phyloP scores from a whole-genome alignment of 2,329 filamentous ascomycete species.

The Claviceps fusiformis region DNA sequence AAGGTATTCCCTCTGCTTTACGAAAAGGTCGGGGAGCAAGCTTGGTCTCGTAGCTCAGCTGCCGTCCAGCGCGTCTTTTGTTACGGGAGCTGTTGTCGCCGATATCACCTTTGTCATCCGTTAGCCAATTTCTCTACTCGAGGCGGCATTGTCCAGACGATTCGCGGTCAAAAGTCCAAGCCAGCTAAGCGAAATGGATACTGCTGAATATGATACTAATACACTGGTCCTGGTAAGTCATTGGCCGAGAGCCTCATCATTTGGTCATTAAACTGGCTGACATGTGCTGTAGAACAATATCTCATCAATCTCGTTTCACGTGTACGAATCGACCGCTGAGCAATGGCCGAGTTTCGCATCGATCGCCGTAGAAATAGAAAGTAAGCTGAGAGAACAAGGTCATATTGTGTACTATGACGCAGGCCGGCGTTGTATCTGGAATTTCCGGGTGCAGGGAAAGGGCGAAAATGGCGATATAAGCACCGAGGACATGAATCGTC shows the following conservation, averaged over 20 bases:
- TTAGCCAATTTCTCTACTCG: not conserved
- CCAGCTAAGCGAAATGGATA: slow-evolving; percentile 42
- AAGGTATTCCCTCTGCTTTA: not conserved
- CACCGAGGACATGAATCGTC: slow-evolving; percentile 18
- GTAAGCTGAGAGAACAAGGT: slow-evolving; percentile 35
- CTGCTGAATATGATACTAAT: slow-evolving; percentile 50
- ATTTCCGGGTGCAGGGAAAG: slow-evolving; percentile 35
- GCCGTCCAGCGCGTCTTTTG: not conserved
- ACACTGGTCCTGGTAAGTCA: slow-evolving; percentile 40
- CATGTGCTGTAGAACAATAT: slow-evolving; percentile 36
- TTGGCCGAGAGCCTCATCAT: not conserved
- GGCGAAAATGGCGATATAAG: slow-evolving; percentile 19
- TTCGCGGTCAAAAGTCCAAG: not conserved
- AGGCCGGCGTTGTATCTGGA: slow-evolving; percentile 37
- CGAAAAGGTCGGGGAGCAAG: slow-evolving; percentile 1
- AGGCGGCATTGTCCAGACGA: slow-evolving; percentile 1
- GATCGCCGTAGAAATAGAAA: slow-evolving; percentile 37
- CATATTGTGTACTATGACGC: slow-evolving; percentile 40
- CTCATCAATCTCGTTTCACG: slow-evolving; percentile 38
- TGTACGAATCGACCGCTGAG: slow-evolving; percentile 37
- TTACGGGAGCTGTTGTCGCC: slow-evolving; percentile 7
- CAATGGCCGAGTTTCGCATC: slow-evolving; percentile 30
- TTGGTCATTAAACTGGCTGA: slow-evolving; percentile 8
- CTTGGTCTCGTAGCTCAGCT: slow-evolving; percentile 9
- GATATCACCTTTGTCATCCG: slow-evolving; percentile 6